Base-by-base conservation (phyloP, 306 rosid genomes). In the Casuarina glauca region DNA sequence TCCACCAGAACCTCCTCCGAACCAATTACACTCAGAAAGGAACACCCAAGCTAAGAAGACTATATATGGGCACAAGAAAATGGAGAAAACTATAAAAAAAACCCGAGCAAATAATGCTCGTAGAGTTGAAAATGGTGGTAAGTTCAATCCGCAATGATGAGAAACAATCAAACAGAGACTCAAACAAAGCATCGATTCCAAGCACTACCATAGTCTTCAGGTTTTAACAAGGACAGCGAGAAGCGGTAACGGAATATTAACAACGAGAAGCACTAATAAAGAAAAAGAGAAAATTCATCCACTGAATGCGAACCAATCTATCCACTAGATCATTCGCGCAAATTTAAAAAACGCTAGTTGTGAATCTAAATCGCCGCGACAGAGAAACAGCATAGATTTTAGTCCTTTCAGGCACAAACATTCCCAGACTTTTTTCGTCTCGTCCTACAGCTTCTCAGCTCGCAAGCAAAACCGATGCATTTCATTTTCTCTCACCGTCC, bases 401-500 rank as follows among this genome's bases (percentile, higher is more conserved):
- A 63, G 72, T 53, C 39, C 64, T 74, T 68, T 51, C 43, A 44
- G 41, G 44, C 46, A 50, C 77, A 67, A 46, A 70, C 8, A 49
- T 15, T 48, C 19, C 57, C 46, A 48, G 12, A 12, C 6, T 39
- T 39, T 41, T 2, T 41, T n/a, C n/a, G 13, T 72, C 32, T 36
- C 15, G 38, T 12, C 62, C 46, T 17, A 36, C 16, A 7, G 7
- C 69, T 74, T 69, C 81, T 48, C 75, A 70, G 13, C 78, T 79
- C 32, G 79, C 74, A 86, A 78, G 62, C 80, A 85, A 64, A 75
- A 73, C 78, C 8, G n/a, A 19, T 26, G 35, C 6, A 3, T 16
- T 43, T 43, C 45, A n/a, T 54, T 11, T 60, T 74, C 45, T 15
- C 1, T n/a, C n/a, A 9, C 74, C 35, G 42, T 49, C 63, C 72